Evolutionary conservation across 2,329 filamentous ascomycete species (phyloP).

Genomic region (Sarocladiaceae sp.): DNA sequence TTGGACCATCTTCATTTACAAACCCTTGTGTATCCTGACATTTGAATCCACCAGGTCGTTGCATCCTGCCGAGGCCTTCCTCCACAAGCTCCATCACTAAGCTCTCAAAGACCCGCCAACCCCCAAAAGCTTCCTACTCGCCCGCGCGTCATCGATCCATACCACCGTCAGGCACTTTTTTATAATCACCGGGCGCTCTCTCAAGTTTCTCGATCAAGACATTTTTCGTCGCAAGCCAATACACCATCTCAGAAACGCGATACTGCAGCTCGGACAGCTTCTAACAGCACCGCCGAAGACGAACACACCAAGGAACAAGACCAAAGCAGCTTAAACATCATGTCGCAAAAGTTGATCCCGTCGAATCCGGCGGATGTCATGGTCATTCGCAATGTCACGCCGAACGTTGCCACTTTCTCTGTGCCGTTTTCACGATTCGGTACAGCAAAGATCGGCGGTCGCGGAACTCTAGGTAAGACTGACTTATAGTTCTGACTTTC

Average conservation of each 20-base stretch:
- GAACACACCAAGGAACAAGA: not conserved
- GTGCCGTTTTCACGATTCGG: slow-evolving; percentile 83
- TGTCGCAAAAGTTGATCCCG: slow-evolving; percentile 63
- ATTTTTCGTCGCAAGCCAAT: not conserved
- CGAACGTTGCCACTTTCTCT: slow-evolving; percentile 73
- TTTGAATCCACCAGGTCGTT: not conserved
- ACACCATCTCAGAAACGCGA: not conserved
- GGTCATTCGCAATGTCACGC: slow-evolving; percentile 82
- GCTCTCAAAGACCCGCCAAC: not conserved
- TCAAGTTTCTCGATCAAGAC: not conserved
- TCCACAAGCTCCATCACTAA: slow-evolving; percentile 3
- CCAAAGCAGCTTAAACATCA: slow-evolving; percentile 28
- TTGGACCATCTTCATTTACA: too few species aligned
- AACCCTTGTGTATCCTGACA: not conserved
- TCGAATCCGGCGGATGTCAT: slow-evolving; percentile 75
- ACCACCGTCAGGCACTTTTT: not conserved
- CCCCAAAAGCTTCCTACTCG: not conserved
- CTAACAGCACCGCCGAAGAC: not conserved
- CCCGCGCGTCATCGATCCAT: slow-evolving; percentile 5
- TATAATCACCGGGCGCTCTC: not conserved
- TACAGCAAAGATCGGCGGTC: slow-evolving; percentile 74
- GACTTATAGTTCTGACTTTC: not conserved
- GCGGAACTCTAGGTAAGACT: slow-evolving; percentile 73
- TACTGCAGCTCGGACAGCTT: not conserved
- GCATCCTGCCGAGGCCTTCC: not conserved